These are phyloP conservation scores for Candida montana DNA, from an alignment of 805 yeast species.

Conservation along the genomic window DNA sequence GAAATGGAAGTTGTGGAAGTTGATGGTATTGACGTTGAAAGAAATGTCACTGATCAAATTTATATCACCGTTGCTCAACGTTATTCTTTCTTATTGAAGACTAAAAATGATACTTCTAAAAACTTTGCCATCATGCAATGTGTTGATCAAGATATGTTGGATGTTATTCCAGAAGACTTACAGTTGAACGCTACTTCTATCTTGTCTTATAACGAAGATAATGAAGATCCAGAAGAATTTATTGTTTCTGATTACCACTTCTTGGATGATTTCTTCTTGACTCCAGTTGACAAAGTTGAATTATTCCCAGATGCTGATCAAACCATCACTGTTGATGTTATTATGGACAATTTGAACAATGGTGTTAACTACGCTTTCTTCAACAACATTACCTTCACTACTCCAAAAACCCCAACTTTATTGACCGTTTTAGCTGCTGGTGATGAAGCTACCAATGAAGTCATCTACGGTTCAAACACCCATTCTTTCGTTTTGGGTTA, in stretches of 20 bases:
- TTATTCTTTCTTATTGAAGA: conserved; percentile 70
- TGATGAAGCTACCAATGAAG: conserved; percentile 44
- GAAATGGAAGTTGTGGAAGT: conserved; percentile 81
- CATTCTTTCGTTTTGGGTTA: conserved; percentile 20
- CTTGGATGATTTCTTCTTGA: conserved; percentile 74
- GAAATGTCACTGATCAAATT: conserved; percentile 59
- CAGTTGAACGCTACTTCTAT: conserved; percentile 69
- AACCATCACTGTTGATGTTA: conserved; percentile 62
- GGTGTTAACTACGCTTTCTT: conserved; percentile 97
- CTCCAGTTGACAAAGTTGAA: conserved; percentile 54
- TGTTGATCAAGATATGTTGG: conserved; percentile 81
- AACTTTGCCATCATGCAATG: conserved; percentile 82
- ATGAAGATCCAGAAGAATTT: conserved; percentile 34
- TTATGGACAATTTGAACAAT: conserved; percentile 77
- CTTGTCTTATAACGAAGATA: conserved; percentile 50
- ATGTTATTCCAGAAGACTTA: conserved; percentile 60
- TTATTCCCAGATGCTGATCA: conserved; percentile 63
- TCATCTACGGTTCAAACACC: conserved; percentile 56
- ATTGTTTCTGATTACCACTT: conserved; percentile 42
- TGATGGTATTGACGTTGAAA: conserved; percentile 84
- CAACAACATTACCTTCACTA: conserved; percentile 74
- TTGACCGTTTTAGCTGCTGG: conserved; percentile 75
- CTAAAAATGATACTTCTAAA: conserved; percentile 55
- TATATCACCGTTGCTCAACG: conserved; percentile 92
- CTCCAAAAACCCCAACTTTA: conserved; percentile 84